Percentiles rank a stretch among this genome's conserved stretches.
Conservation (phyloP, 495 filamentous ascomycete genomes). For the Penicillium alfredii region DNA sequence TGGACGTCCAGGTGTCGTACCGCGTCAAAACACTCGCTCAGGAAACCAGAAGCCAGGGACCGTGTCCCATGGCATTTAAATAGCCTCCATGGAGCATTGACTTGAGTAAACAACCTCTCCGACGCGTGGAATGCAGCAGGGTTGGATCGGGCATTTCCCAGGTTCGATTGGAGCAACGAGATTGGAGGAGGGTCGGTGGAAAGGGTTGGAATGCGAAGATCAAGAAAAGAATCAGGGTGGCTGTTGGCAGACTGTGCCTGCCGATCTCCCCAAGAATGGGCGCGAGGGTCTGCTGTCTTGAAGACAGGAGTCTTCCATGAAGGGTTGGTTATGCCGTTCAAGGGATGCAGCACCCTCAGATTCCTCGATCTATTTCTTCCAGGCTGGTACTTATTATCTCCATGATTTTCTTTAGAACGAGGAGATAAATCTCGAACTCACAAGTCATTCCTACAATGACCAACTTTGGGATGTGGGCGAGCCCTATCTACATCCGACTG, state of each 20-base stretch:
- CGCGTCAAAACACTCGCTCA: neutral
- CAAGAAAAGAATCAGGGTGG: neutral
- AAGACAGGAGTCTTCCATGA: no score
- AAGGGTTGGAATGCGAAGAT: slow-evolving; percentile 16
- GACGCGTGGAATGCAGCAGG: slow-evolving; percentile 12
- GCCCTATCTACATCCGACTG: no score
- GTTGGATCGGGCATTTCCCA: neutral
- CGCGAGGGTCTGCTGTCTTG: no score
- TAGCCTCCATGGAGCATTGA: slow-evolving; percentile 3
- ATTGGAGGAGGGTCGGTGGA: neutral
- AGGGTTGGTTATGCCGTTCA: no score
- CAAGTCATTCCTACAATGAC: no score
- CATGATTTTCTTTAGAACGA: no score
- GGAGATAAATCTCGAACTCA: neutral
- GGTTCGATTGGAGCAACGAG: neutral
- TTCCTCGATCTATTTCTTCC: no score
- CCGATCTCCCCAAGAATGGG: slow-evolving; percentile 5
- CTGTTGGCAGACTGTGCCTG: slow-evolving; percentile 1
- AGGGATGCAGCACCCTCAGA: no score
- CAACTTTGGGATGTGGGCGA: neutral
- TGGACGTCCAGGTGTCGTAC: slow-evolving; percentile 4
- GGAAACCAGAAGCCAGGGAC: neutral
- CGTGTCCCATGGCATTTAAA: slow-evolving; percentile 11
- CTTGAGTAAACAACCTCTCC: neutral
- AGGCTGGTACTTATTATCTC: no score